Evolutionary conservation across 345 rosid species (phyloP).

Genomic region (Hibiscus syriacus): DNA sequence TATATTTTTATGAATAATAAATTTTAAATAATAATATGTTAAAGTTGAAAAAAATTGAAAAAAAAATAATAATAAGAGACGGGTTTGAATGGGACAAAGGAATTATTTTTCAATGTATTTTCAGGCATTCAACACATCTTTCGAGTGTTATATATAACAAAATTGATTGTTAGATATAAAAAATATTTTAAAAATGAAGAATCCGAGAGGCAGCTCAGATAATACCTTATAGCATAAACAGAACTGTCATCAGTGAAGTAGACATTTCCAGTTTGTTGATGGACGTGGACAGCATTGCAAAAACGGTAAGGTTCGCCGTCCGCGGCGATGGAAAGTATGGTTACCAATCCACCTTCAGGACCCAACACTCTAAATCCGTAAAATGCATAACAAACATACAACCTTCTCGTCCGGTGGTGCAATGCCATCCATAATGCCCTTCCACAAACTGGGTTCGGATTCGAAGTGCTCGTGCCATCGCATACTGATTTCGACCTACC

Average conservation of each 20-base stretch:
- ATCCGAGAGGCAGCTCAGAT: neutral
- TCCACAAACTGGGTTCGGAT: neutral
- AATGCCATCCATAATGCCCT: conserved; percentile 1
- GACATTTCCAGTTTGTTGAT: conserved; percentile 3
- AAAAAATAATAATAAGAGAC: no score
- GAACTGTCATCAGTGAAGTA: conserved; percentile 15
- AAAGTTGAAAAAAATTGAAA: no score
- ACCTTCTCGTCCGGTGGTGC: neutral
- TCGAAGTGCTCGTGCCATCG: neutral
- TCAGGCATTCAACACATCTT: no score
- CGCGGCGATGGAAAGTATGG: neutral
- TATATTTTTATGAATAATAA: no score
- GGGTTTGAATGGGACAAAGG: no score
- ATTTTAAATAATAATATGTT: no score
- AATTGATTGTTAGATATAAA: no score
- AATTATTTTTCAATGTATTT: no score
- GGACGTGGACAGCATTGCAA: neutral
- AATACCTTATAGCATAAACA: neutral
- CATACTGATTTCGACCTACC: neutral
- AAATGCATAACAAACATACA: conserved; percentile 13
- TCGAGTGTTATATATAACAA: no score
- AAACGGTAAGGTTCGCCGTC: conserved; percentile 6
- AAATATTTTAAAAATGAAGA: no score
- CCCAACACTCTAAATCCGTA: conserved; percentile 8
- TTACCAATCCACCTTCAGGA: conserved; percentile 3